These are phyloP conservation scores for Penicillium sp. DNA, from an alignment of 2,329 filamentous ascomycete genomes.

Conservation along the genomic window DNA sequence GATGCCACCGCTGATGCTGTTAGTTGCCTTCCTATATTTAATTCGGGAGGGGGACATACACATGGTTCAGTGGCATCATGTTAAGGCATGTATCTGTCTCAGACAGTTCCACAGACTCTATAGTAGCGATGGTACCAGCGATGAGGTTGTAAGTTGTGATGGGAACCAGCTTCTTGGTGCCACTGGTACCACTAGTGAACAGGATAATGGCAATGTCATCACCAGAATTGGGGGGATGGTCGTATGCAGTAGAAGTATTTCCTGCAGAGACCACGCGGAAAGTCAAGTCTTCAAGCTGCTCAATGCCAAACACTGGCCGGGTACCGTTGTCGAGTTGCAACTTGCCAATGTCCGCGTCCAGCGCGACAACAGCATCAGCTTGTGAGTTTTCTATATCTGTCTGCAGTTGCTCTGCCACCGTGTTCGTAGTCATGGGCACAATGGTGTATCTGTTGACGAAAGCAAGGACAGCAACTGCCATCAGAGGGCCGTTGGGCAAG, in stretches of 20 bases:
- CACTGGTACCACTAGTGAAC: conserved; percentile 52
- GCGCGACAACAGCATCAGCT: conserved; percentile 43
- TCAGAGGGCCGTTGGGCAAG: conserved; percentile 47
- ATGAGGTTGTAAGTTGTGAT: conserved; percentile 46
- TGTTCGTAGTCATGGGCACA: conserved; percentile 46
- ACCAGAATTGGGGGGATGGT: conserved; percentile 34
- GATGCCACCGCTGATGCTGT: conserved; percentile 40
- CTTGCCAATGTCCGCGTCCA: conserved; percentile 23
- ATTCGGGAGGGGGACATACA: conserved; percentile 33
- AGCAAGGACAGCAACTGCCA: conserved; percentile 46
- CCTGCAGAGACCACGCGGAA: conserved; percentile 21
- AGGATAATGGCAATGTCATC: conserved; percentile 47
- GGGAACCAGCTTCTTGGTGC: conserved; percentile 52
- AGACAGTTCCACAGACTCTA: conserved; percentile 47
- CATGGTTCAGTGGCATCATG: conserved; percentile 53
- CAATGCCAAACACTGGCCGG: conserved; percentile 13
- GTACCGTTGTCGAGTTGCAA: conserved; percentile 7
- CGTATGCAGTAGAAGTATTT: background rate
- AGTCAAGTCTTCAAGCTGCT: conserved; percentile 31
- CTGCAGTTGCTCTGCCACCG: conserved; percentile 44
- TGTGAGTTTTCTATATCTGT: conserved; percentile 44
- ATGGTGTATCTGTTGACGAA: conserved; percentile 45
- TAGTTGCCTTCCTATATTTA: background rate
- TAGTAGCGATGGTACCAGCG: conserved; percentile 45
- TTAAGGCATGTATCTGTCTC: conserved; percentile 46